These are phyloP conservation scores for Solanum commersonii DNA, from an alignment of 257 asterid genomes.

Conservation along the genomic window DNA sequence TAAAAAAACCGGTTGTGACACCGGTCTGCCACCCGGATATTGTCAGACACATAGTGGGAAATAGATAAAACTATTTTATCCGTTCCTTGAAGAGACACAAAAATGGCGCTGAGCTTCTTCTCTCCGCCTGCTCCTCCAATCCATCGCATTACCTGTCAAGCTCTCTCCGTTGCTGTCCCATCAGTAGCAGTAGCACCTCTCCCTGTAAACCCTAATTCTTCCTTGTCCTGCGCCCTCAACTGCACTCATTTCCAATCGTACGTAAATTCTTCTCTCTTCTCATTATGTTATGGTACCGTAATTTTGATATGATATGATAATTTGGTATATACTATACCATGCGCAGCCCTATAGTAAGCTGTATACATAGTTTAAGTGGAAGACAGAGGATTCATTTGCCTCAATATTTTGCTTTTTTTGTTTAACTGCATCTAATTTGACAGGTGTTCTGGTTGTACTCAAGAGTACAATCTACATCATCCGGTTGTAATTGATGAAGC, in stretches of 20 bases:
- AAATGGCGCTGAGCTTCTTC: constrained; percentile 20
- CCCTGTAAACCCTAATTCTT: constrained; percentile 12
- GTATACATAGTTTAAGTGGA: background rate
- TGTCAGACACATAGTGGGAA: too few relatives aligned
- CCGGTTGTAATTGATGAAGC: constrained; percentile 68
- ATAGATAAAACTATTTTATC: background rate
- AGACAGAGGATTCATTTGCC: background rate
- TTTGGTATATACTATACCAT: background rate
- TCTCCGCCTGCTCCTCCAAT: constrained; percentile 17
- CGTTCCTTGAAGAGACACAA: background rate
- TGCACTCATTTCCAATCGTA: constrained; percentile 75
- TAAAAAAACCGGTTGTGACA: background rate
- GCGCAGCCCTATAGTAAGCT: background rate
- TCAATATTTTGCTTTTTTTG: background rate
- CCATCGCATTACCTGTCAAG: constrained; percentile 19
- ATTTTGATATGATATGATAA: background rate
- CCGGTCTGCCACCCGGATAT: background rate
- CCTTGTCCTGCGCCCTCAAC: constrained; percentile 53
- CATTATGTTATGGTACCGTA: background rate
- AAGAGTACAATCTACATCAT: constrained; percentile 65
- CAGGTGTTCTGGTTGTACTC: constrained; percentile 97
- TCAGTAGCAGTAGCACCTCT: background rate
- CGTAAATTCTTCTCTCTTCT: background rate
- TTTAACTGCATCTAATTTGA: background rate
- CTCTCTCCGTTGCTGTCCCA: constrained; percentile 13